Evolutionary conservation across 495 filamentous ascomycete species (phyloP).

Genomic region (Neurospora pannonica): DNA sequence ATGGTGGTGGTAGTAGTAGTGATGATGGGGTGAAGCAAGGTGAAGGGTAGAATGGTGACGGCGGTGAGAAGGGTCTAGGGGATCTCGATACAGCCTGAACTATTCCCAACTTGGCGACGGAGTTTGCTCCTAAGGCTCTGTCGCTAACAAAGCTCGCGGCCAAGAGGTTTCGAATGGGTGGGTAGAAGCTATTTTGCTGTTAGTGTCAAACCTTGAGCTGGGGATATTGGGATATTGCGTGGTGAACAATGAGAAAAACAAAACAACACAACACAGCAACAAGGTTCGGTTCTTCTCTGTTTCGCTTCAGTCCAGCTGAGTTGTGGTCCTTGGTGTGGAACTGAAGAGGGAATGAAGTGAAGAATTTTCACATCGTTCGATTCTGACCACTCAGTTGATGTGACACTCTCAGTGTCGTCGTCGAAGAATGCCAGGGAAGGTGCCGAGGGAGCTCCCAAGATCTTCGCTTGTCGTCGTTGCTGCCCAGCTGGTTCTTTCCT

Average conservation of each 20-base stretch:
- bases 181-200: neutral
- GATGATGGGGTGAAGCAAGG: neutral
- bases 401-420: neutral
- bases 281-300: neutral
- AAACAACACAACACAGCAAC: neutral
- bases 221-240: neutral
- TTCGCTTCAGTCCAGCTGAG: neutral
- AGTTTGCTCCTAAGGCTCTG: neutral
- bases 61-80: neutral
- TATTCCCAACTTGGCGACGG: neutral
- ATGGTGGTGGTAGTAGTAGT: neutral
- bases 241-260: neutral
- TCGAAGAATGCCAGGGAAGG: neutral
- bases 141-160: neutral
- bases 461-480: neutral
- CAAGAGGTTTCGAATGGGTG: neutral
- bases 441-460: neutral
- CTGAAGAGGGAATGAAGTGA: neutral
- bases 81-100: neutral
- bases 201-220: neutral
- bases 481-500: neutral
- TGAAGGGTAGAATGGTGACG: neutral
- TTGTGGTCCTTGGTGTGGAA: neutral
- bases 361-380: neutral
- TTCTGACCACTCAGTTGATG: neutral